Evolutionary conservation across 352 stramenopile genomes (phyloP).

Genomic region (Pythium graminicola): DNA sequence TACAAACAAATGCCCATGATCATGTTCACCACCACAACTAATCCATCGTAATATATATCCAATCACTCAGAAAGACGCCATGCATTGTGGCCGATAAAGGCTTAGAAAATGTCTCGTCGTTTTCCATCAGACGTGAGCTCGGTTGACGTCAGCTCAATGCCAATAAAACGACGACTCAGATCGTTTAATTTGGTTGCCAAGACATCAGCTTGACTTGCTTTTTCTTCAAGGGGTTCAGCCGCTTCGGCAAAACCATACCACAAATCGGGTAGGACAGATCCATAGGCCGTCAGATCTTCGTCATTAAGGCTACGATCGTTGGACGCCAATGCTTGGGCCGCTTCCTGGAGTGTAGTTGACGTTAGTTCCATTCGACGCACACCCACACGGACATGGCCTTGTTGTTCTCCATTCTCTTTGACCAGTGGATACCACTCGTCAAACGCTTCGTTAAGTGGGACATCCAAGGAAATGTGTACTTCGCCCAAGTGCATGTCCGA

Average conservation of each 20-base stretch:
- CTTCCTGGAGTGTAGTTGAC: slow-evolving; percentile 39
- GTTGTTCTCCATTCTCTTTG: slow-evolving; percentile 47
- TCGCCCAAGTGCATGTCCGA: slow-evolving; percentile 53
- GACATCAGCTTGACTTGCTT: slow-evolving; percentile 29
- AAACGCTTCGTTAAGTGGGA: slow-evolving; percentile 62
- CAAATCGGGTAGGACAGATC: slow-evolving; percentile 46
- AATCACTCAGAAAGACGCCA: too few relatives aligned
- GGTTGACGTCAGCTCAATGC: slow-evolving; percentile 38
- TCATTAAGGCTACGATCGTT: slow-evolving; percentile 41
- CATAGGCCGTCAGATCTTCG: slow-evolving; percentile 34
- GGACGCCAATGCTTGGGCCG: slow-evolving; percentile 35
- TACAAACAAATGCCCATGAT: slow-evolving; percentile 14
- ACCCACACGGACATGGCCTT: slow-evolving; percentile 38
- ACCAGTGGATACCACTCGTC: slow-evolving; percentile 66
- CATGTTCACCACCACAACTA: slow-evolving; percentile 22
- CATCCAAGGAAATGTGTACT: slow-evolving; percentile 56
- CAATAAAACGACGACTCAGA: slow-evolving; percentile 49
- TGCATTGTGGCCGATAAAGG: too few relatives aligned
- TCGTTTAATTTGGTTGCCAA: slow-evolving; percentile 53
- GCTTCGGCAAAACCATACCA: slow-evolving; percentile 52
- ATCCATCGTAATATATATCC: too few relatives aligned
- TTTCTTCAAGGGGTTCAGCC: slow-evolving; percentile 25
- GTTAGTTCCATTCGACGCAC: slow-evolving; percentile 55
- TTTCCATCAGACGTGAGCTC: slow-evolving; percentile 27
- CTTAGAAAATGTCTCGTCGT: slow-evolving; percentile 59